phyloP scores from a whole-genome alignment of 2,329 filamentous ascomycete genomes.

The Didymella keratinophila region DNA sequence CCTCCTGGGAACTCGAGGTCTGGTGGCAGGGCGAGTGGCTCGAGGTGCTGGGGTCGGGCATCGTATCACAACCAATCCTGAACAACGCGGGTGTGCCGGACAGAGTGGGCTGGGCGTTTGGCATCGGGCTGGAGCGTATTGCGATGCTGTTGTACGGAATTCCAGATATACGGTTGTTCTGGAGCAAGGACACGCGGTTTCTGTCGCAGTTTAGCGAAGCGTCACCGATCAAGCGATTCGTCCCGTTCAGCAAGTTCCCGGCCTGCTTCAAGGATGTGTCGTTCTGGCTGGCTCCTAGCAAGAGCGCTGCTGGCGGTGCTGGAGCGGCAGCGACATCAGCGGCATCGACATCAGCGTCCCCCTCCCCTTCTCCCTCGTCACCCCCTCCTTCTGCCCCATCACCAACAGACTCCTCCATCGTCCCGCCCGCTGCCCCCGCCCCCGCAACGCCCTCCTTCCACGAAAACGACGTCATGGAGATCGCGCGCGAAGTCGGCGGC shows the following conservation, averaged over 20 bases:
- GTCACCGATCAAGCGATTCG: conserved; percentile 68
- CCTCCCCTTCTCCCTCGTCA: too few relatives aligned
- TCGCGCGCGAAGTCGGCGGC: conserved; percentile 82
- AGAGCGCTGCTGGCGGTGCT: conserved; percentile 20
- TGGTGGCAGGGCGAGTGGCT: conserved; percentile 96
- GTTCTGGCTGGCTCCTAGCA: conserved; percentile 74
- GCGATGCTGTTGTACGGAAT: conserved; percentile 98
- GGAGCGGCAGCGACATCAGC: conserved; percentile 12
- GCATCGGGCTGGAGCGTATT: conserved; percentile 90
- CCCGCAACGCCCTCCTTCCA: conserved; percentile 65
- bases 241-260: conserved; percentile 90
- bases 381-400: too few relatives aligned
- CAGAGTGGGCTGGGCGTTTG: conserved; percentile 93
- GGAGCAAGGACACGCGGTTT: conserved; percentile 86
- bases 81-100: conserved; percentile 76
- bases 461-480: conserved; percentile 97
- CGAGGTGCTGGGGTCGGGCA: conserved; percentile 91
- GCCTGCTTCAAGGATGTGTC: conserved; percentile 90
- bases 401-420: conserved; percentile 6
- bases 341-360: not conserved
- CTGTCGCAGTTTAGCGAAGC: conserved; percentile 74
- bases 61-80: conserved; percentile 84
- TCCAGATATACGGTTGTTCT: conserved; percentile 95
- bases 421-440: conserved; percentile 51
- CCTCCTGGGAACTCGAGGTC: conserved; percentile 95